Evolutionary conservation across 2,329 filamentous ascomycete genomes (phyloP).

Genomic region (Pseudogymnoascus sp.): DNA sequence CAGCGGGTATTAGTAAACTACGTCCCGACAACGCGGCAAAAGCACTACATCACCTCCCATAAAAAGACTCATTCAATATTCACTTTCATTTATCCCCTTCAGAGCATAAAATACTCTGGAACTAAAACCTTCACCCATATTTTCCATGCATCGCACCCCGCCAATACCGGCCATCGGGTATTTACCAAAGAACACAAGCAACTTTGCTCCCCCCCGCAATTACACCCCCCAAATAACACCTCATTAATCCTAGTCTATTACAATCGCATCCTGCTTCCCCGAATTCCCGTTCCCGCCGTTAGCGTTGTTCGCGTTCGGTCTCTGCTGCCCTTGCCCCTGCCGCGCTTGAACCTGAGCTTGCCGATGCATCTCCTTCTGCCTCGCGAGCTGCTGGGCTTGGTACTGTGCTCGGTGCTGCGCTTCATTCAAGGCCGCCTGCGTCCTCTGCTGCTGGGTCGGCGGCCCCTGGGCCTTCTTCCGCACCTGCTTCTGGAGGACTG

Average conservation of each 20-base stretch:
- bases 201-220: neutral
- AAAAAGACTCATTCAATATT: neutral
- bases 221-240: neutral
- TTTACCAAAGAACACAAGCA: neutral
- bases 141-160: slow-evolving; percentile 2
- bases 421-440: neutral
- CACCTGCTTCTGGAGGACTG: neutral
- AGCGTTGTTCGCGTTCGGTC: neutral
- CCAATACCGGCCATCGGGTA: slow-evolving; percentile 6
- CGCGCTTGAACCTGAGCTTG: neutral
- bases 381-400: neutral
- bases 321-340: neutral
- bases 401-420: neutral
- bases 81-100: slow-evolving; percentile 1
- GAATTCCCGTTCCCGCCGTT: neutral
- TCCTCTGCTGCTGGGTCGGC: neutral
- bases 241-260: slow-evolving; percentile 7
- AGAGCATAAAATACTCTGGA: slow-evolving; percentile 4
- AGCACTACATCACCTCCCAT: neutral
- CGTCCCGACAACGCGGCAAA: neutral
- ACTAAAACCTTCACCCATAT: slow-evolving; percentile 6
- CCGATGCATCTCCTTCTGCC: slow-evolving; percentile 2
- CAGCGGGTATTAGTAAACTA: neutral
- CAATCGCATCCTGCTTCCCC: slow-evolving; percentile 2
- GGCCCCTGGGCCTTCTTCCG: neutral